Base-by-base conservation (phyloP, 257 asterid genomes). In the Scutellaria baicalensis region DNA sequence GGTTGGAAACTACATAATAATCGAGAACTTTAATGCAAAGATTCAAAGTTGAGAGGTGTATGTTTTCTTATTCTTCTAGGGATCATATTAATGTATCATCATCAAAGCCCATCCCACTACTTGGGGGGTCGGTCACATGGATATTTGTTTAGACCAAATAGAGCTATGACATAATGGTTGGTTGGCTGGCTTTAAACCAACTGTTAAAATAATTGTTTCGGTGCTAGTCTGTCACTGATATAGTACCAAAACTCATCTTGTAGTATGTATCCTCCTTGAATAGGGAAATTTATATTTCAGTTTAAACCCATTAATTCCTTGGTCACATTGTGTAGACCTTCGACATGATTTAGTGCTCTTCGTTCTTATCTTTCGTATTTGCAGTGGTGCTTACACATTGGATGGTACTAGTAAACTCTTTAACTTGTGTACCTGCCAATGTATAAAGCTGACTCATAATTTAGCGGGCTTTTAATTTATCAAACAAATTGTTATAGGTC, bases 401-500 rank as follows among this genome's bases (percentile, higher is more conserved):
- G 68, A 62, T 66, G 71, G 23, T 67, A 65, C 50, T n/a, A 14
- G 17, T 6, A 36, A 44, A 35, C 72, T 47, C 47, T 12, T 39
- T 13, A 14, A n/a, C 1, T 66, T 47, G 8, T 5, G 18, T 8
- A 69, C 39, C 57, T 44, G 62, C 45, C 5, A 13, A 52, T 61
- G 20, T 43, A 23, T 27, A 50, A 39, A 44, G 14, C 33, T 63
- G 23, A 60, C 31, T 79, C 45, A 39, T 27, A 69, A 70, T 44
- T 47, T 56, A 59, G 67, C 36, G 35, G 10, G 2, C 51, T 5
- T 47, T 58, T 13, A 4, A 52, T 33, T 18, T 12, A 65, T 42
- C 73, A 50, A 13, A 12, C 11, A 14, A 23, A 5, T 11, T 68
- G 18, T 72, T 51, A 59, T 64, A 93, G 99, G 99, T 93, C 50